A percentile compares a stretch with the other conserved stretches of the same genome.
phyloP scores from a whole-genome alignment of 2,329 filamentous ascomycete species.

The Apiospora saccharicola region DNA sequence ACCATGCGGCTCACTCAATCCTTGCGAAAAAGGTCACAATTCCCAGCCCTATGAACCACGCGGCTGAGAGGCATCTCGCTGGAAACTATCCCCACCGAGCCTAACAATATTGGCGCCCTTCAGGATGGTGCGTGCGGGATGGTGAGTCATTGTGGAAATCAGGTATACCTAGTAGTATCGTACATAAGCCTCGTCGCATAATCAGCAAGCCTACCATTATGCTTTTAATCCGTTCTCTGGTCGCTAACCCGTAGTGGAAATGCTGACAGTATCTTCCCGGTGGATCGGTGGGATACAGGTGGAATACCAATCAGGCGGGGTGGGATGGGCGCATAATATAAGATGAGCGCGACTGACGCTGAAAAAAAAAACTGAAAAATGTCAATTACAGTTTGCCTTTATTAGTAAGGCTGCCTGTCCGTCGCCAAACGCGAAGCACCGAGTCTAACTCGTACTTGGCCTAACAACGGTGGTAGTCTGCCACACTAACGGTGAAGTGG shows the following conservation, averaged over 20 bases:
- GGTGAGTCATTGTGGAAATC: neutral
- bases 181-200: neutral
- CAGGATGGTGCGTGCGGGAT: neutral
- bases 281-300: neutral
- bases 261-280: neutral
- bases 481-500: neutral
- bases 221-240: neutral
- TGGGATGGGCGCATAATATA: neutral
- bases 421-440: slow-evolving; percentile 6
- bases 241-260: neutral
- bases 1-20: neutral
- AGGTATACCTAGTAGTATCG: no score
- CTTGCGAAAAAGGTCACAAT: neutral
- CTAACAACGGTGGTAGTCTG: neutral
- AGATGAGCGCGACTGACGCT: neutral
- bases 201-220: neutral
- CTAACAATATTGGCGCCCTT: neutral
- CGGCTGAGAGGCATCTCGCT: no score
- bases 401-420: neutral
- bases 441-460: neutral
- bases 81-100: neutral
- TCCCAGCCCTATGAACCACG: neutral
- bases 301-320: neutral
- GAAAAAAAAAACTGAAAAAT: neutral
- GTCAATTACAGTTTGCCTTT: neutral